Evolutionary conservation across 495 filamentous ascomycete genomes (phyloP).

Genomic region (Trichocladium antarcticum): DNA sequence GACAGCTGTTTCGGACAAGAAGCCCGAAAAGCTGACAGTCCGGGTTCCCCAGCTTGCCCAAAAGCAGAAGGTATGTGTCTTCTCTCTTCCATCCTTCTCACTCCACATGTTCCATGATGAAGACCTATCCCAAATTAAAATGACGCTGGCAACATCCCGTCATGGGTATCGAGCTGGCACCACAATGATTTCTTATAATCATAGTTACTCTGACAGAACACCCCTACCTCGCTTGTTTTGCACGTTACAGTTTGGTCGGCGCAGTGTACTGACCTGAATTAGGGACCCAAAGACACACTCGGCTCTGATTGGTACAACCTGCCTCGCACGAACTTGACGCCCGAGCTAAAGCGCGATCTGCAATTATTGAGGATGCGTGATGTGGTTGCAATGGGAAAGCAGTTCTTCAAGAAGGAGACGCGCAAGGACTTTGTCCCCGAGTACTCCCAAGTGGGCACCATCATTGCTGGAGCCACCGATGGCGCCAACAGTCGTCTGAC

Average conservation of each 20-base stretch:
- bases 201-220: conserved; percentile 97
- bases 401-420: conserved; percentile 75
- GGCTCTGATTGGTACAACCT: conserved; percentile 75
- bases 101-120: conserved; percentile 26
- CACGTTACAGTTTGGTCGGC: background rate
- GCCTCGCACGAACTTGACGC: conserved; percentile 68
- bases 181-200: conserved; percentile 60
- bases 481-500: conserved; percentile 66
- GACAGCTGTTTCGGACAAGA: conserved; percentile 13
- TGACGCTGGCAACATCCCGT: conserved; percentile 40
- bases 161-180: conserved; percentile 32
- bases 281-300: conserved; percentile 39
- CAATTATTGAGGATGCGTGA: conserved; percentile 80
- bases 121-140: conserved; percentile 27
- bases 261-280: conserved; percentile 15
- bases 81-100: background rate
- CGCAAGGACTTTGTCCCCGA: conserved; percentile 55
- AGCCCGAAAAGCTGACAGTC: conserved; percentile 29
- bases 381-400: conserved; percentile 70
- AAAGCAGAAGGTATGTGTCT: conserved; percentile 31
- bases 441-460: conserved; percentile 78
- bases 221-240: background rate
- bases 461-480: conserved; percentile 82
- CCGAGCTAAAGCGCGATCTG: conserved; percentile 75
- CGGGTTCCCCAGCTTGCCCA: conserved; percentile 32